Evolutionary conservation across 441 rosid species (phyloP), one percentile per base, ranked within the genome.

Genomic region (Pelargonium myrrhifolium): DNA sequence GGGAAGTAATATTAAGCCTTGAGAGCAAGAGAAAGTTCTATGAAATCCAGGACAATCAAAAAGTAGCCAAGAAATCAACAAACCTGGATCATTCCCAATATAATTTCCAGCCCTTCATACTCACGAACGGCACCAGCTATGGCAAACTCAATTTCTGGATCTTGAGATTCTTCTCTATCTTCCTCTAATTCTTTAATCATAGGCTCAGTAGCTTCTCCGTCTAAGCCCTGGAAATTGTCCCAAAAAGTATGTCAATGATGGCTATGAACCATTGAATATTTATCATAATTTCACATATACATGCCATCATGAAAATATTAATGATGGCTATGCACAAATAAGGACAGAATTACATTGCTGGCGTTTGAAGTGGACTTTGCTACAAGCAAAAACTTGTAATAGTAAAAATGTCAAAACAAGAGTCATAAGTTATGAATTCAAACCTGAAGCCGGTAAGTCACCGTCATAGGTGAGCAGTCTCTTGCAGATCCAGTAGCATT

Each of bases 151-250:
- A 93, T 80, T 84, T 93, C 99, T 24, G 99, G 99, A 84, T 96
- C 99, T 82, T 87, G 99, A 26, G 96, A 91, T 72, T 96, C 99
- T 77, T 93, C 99, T 81, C 97, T 93, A 76, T 93, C 99, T 83
- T 96, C 99, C 83, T 96, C 99, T 82, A 96, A 75, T 72, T 96
- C 98, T 84, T 96, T 92, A 72, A 96, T 93, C 99, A 96, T 96
- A 73, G 99, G 99, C 69, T 96, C 99, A 49, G 99, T 93, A 68
- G 99, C 99, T 86, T 96, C 99, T 76, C 99, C 99, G 83, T 96
- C 99, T 68, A 93, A 81, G 47, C 99, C 99, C 99, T 93, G 84
- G 51, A 65, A 72, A 79, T 66, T 72, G 71, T 65, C 9, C 40
- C 31, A 1, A 37, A 7, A 37, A 37, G 8, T n/a, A 37, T 37